Evolutionary conservation across 2,329 filamentous ascomycete species (phyloP).

Genomic region (Apiospora aurea): DNA sequence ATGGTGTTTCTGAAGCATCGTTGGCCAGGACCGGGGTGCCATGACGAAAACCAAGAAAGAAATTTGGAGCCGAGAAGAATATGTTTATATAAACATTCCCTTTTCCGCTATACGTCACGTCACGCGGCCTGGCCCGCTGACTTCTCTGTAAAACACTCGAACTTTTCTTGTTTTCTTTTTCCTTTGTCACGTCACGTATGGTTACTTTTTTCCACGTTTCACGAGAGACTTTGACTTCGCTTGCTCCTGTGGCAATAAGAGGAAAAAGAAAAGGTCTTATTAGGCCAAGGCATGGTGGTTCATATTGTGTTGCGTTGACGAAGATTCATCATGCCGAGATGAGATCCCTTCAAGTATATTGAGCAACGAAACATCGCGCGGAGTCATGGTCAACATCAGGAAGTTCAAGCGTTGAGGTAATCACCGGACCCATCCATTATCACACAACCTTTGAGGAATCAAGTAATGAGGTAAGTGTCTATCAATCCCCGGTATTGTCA

Average conservation of each 20-base stretch:
- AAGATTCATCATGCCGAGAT: background rate
- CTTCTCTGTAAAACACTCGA: background rate
- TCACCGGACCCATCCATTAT: background rate
- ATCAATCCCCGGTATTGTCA: background rate
- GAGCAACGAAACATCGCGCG: background rate
- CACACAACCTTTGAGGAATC: background rate
- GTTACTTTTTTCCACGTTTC: background rate
- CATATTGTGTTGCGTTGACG: background rate
- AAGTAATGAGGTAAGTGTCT: background rate
- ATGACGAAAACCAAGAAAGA: background rate
- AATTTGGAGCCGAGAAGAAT: background rate
- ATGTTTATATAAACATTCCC: background rate
- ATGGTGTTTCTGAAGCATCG: background rate
- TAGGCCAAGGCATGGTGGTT: background rate
- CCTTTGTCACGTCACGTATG: background rate
- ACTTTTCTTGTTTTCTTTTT: background rate
- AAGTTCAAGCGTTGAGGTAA: background rate
- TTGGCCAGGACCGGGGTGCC: background rate
- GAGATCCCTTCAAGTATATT: background rate
- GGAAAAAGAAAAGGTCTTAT: background rate
- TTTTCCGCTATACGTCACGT: background rate
- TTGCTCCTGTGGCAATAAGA: background rate
- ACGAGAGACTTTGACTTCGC: background rate
- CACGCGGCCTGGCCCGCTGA: constrained; percentile 1
- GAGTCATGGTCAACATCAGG: background rate